Evolutionary conservation across 2,329 filamentous ascomycete genomes (phyloP).

Genomic region (Ceratocystis diversiconidia): DNA sequence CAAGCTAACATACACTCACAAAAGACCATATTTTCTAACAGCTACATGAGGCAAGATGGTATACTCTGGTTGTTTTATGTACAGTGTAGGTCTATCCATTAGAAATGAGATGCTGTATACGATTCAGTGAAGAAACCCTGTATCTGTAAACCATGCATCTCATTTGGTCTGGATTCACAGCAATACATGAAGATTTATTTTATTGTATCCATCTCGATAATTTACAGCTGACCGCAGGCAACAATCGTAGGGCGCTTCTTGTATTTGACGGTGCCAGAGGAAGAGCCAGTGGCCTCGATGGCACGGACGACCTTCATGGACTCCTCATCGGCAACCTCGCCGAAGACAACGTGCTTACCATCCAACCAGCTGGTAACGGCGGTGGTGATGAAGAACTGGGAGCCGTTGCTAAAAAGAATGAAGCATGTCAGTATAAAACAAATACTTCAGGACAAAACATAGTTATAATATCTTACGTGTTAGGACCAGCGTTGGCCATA

Average conservation of each 20-base stretch:
- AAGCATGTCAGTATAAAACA: background rate
- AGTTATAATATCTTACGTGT: slow-evolving; percentile 49
- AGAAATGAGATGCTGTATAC: no score
- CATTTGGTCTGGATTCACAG: background rate
- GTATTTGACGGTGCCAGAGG: slow-evolving; percentile 42
- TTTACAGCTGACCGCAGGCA: slow-evolving; percentile 31
- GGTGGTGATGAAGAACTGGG: slow-evolving; percentile 95
- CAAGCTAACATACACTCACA: background rate
- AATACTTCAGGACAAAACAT: background rate
- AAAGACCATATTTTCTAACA: background rate
- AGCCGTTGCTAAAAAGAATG: slow-evolving; percentile 65
- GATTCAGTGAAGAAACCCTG: background rate
- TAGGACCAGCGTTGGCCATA: slow-evolving; percentile 90
- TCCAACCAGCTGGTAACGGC: slow-evolving; percentile 78
- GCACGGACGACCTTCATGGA: slow-evolving; percentile 43
- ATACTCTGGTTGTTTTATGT: no score
- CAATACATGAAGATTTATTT: background rate
- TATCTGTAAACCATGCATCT: background rate
- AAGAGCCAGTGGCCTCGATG: slow-evolving; percentile 45
- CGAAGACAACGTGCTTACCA: slow-evolving; percentile 74
- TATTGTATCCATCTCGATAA: background rate
- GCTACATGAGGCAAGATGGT: background rate
- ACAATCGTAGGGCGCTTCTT: slow-evolving; percentile 44
- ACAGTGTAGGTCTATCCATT: no score
- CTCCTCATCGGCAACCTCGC: slow-evolving; percentile 46